phyloP scores from a whole-genome alignment of 2,329 filamentous ascomycete genomes.

The Cladorrhinum sp. region DNA sequence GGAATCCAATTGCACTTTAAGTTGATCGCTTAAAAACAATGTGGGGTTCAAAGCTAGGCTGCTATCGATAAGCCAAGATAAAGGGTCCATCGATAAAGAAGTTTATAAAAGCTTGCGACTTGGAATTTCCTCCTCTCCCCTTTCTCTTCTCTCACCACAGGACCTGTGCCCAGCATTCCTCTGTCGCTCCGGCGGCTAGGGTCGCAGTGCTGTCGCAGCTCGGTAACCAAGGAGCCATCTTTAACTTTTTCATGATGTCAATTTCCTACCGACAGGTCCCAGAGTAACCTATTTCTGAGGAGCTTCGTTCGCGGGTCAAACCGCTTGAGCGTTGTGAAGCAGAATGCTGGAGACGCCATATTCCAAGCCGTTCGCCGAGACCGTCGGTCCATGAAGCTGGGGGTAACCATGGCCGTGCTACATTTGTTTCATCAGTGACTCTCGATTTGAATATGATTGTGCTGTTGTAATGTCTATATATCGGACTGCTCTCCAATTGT shows the following conservation, averaged over 20 bases:
- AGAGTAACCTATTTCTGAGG: slow-evolving; percentile 66
- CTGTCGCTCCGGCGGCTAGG: slow-evolving; percentile 57
- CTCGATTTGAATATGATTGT: background rate
- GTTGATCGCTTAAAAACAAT: slow-evolving; percentile 3
- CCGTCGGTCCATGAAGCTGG: slow-evolving; percentile 86
- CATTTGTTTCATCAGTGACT: slow-evolving; percentile 41
- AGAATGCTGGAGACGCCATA: slow-evolving; percentile 67
- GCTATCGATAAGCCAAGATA: slow-evolving; percentile 8
- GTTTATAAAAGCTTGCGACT: too few species aligned
- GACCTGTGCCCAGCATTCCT: slow-evolving; percentile 87
- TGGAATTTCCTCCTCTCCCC: slow-evolving; percentile 25
- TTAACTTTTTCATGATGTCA: slow-evolving; percentile 70
- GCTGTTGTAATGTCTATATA: too few species aligned
- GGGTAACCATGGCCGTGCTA: slow-evolving; percentile 83
- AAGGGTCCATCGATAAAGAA: background rate
- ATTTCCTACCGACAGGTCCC: slow-evolving; percentile 95
- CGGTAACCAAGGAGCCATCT: slow-evolving; percentile 83
- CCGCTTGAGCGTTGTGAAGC: slow-evolving; percentile 67
- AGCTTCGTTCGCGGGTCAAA: slow-evolving; percentile 66
- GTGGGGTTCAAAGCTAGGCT: slow-evolving; percentile 1
- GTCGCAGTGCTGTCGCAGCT: slow-evolving; percentile 82
- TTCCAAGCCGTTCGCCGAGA: slow-evolving; percentile 88
- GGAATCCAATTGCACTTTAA: slow-evolving; percentile 5
- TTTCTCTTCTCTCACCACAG: slow-evolving; percentile 48
- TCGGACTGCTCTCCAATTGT: too few species aligned